Evolutionary conservation across 2,329 filamentous ascomycete species (phyloP), one percentile per base, ranked within the genome.

Genomic region (Conoideocrella luteorostrata): DNA sequence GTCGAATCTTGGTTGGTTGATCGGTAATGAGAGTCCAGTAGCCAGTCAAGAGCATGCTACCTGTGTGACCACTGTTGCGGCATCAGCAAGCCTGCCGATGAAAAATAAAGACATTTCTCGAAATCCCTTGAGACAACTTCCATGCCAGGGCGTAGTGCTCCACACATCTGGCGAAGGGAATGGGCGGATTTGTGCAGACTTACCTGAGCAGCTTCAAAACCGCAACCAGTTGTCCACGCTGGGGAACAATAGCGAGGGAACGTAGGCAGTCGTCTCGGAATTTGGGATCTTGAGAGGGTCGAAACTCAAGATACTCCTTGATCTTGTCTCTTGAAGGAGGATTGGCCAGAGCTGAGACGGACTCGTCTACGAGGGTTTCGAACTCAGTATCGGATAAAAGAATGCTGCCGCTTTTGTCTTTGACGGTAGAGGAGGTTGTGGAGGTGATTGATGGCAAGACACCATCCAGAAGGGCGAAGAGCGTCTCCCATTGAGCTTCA

Each of bases 41-140:
- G n/a, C 84, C 83, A 0, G 85, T 88, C 37, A 87, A 67, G 5
- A 85, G 59, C 15, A 85, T 62, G 21, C 80, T 78, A 21, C 84
- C 84, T 4, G 74, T 59, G 26, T 77, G 74, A 18, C 80, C 81
- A 47, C 80, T 86, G 24, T 34, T 4, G n/a, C 22, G 5, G 22
- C 32, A 11, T 36, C 47, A 41, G 48, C 24, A 23, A 17, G 10
- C n/a, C n/a, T n/a, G n/a, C n/a, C n/a, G 10, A n/a, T 18, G 9
- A 39, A 21, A 35, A 7, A 30, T 13, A 11, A 20, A 4, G 23
- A n/a, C n/a, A n/a, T n/a, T n/a, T n/a, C n/a, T n/a, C n/a, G n/a
- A n/a, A n/a, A n/a, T n/a, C n/a, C n/a, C n/a, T n/a, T n/a, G n/a
- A n/a, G n/a, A n/a, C n/a, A n/a, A n/a, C n/a, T n/a, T n/a, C n/a